Evolutionary conservation across 2,329 filamentous ascomycete species (phyloP).

Genomic region (Bimuria novae-zelandiae): DNA sequence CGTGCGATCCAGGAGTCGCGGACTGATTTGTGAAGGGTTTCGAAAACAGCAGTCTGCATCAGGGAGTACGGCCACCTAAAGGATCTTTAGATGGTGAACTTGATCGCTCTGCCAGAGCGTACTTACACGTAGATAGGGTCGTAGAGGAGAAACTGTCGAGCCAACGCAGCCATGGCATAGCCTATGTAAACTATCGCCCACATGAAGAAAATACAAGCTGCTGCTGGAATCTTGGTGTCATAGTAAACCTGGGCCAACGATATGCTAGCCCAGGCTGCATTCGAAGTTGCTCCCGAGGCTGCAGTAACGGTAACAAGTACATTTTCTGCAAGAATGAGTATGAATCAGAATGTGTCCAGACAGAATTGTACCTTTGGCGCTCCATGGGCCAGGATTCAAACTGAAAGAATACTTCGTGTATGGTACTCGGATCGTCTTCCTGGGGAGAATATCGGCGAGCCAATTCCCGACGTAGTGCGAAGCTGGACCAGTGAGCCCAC

Average conservation of each 20-base stretch:
- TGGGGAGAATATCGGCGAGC: slow-evolving; percentile 57
- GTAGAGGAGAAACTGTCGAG: slow-evolving; percentile 61
- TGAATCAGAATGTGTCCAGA: background rate
- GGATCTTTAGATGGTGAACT: slow-evolving; percentile 26
- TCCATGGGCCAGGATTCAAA: slow-evolving; percentile 62
- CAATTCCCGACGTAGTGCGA: slow-evolving; percentile 61
- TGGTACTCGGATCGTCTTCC: slow-evolving; percentile 54
- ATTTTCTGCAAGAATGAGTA: slow-evolving; percentile 46
- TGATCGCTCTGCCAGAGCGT: too few relatives aligned
- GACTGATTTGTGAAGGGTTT: slow-evolving; percentile 60
- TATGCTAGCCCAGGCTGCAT: slow-evolving; percentile 54
- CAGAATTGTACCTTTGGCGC: slow-evolving; percentile 51
- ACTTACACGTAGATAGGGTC: slow-evolving; percentile 55
- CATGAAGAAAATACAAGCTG: slow-evolving; percentile 65
- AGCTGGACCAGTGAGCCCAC: slow-evolving; percentile 31
- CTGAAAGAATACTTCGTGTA: slow-evolving; percentile 56
- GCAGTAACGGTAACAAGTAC: slow-evolving; percentile 58
- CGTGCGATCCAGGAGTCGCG: slow-evolving; percentile 56
- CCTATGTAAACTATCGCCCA: slow-evolving; percentile 62
- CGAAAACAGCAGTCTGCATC: slow-evolving; percentile 63
- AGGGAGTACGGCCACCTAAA: slow-evolving; percentile 55
- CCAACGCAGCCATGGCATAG: slow-evolving; percentile 63
- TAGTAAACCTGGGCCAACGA: slow-evolving; percentile 64
- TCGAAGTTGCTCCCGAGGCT: slow-evolving; percentile 39
- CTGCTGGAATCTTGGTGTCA: slow-evolving; percentile 56